Evolutionary conservation across 176 grass and related monocot species (phyloP), one percentile per base, ranked within the genome.

Genomic region (Musa troglodytarum): DNA sequence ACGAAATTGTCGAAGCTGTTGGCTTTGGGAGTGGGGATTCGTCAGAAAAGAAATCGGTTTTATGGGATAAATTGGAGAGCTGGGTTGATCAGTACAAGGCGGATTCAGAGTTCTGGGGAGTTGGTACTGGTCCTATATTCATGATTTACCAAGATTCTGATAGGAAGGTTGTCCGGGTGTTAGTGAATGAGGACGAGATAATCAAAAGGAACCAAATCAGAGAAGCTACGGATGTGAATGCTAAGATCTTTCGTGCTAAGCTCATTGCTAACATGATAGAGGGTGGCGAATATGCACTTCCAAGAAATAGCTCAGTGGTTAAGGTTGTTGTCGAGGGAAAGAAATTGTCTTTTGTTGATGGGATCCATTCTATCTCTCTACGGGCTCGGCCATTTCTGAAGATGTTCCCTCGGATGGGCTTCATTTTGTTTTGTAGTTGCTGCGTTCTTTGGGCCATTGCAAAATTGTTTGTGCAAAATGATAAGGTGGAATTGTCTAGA

Each of bases 111-210:
- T 68, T 68, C 53, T 68, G 76, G 79, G 24, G 66, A 11, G 54
- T 65, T 8, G 79, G 66, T 63, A 22, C 54, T 5, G 54, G 68
- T 17, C 80, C 68, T 25, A 20, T 82, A 21, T 83, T 83, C n/a
- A 77, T 3, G 19, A 43, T 69, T 24, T 80, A 79, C 68, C 24
- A 73, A 73, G 59, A 82, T 57, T 79, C 63, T 8, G 54, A 81
- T 5, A 52, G 21, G n/a, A 81, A 66, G 14, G 7, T 77, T 13
- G 59, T 71, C 34, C 49, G 53, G 2, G 74, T 81, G 26, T 76
- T 51, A 57, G 82, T 82, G 28, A 59, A 77, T 55, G 79, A 85
- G 22, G 87, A 80, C 72, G 82, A 80, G 57, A 82, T 85, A 28
- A 26, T 77, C 22, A 80, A 29, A 34, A 80, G 68, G 73, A 77